phyloP scores from a whole-genome alignment of 805 yeast genomes.

The Starmerella vaccinii region DNA sequence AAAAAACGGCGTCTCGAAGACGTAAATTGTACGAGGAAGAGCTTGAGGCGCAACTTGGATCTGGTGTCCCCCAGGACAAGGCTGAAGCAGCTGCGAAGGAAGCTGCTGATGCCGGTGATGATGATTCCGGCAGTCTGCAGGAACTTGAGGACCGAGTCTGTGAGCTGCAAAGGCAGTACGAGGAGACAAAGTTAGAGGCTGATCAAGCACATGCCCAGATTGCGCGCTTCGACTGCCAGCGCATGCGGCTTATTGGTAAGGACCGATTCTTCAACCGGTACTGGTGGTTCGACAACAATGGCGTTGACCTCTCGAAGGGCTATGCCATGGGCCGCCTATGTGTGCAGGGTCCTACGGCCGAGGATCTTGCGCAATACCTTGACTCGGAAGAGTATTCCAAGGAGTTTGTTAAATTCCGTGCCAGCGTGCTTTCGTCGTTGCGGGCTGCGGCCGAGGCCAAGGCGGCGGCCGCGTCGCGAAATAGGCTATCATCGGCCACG shows the following conservation, averaged over 20 bases:
- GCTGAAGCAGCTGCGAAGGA: conserved; percentile 16
- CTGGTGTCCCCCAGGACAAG: conserved; percentile 3
- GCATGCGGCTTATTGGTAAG: conserved; percentile 65
- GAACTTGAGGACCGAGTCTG: conserved; percentile 29
- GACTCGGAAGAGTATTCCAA: conserved; percentile 22
- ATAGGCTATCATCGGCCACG: background rate
- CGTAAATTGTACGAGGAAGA: conserved; percentile 7
- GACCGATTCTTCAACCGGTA: conserved; percentile 79
- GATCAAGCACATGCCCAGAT: conserved; percentile 50
- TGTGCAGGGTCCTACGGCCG: conserved; percentile 78
- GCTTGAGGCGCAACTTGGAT: conserved; percentile 3
- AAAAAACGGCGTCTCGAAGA: background rate
- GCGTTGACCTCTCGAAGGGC: conserved; percentile 35
- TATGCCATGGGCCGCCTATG: conserved; percentile 76
- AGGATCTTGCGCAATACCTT: conserved; percentile 35
- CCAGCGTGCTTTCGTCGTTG: background rate
- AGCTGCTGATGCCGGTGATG: background rate
- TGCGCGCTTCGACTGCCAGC: conserved; percentile 49
- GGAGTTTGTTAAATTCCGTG: conserved; percentile 18
- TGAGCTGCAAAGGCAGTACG: conserved; percentile 30
- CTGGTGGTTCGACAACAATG: conserved; percentile 92
- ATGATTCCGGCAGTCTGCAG: conserved; percentile 14
- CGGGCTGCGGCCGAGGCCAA: background rate
- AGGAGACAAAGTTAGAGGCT: conserved; percentile 41
- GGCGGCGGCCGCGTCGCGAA: background rate